Base-by-base conservation (phyloP, 129 eudicot genomes). In the Escallonia rubra region DNA sequence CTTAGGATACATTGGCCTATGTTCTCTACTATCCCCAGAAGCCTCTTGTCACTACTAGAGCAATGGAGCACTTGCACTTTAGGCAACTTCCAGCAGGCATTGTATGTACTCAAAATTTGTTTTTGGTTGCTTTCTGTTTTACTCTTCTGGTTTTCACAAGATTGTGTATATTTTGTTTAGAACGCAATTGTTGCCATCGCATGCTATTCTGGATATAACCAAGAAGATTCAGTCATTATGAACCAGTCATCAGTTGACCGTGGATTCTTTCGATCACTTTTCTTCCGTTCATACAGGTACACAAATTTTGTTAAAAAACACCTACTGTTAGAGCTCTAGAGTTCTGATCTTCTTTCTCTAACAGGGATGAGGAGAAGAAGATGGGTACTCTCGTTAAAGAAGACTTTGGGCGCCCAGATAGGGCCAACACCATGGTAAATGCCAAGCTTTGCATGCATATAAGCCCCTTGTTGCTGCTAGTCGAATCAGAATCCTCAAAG, bases 71-170 rank as follows among this genome's bases (percentile, higher is more conserved):
- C 65, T 74, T 93, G 79, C 98, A 93, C 80, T 93, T 93, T 68
- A 79, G 98, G 82, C 98, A 93, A 81, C 92, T 89, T 66, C 98
- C 98, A 6, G 96, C 96, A 59, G 98, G 98, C 76, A 93, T 89
- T 41, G 92, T 86, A 60, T 57, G 79, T 41, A 59, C 11, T 64
- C 10, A 6, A 10, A 43, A n/a, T 4, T 9, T 12, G 4, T 4
- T 9, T 51, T 47, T 55, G 8, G 8, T 16, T 60, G 63, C 47
- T 53, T n/a, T 44, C 39, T 48, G n/a, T n/a, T 43, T 12, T 14
- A 15, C 8, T 15, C 10, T 43, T n/a, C 49, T 53, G 12, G 38
- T 41, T 52, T 7, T 42, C 51, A 66, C 52, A 57, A 80, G 2
- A 3, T 59, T 40, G 42, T 43, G n/a, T 59, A 10, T 44, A 15